Evolutionary conservation across 192 early-diverging fungal species (phyloP).

Genomic region (Kickxella alabastrina): DNA sequence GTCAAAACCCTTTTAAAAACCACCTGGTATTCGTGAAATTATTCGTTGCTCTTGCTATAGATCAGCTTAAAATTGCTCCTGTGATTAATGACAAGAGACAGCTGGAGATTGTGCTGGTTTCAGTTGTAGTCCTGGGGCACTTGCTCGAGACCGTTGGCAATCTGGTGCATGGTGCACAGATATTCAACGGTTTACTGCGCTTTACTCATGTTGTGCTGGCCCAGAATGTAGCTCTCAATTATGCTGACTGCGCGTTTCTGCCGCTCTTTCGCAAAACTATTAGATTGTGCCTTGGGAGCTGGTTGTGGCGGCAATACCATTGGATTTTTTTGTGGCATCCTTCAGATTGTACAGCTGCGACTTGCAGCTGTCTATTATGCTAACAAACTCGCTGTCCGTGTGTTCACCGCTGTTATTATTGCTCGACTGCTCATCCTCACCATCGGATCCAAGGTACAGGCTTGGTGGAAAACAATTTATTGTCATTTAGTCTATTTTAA

Average conservation of each 20-base stretch:
- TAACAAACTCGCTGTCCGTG: conserved; percentile 34
- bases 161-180: conserved; percentile 11
- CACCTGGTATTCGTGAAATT: conserved; percentile 41
- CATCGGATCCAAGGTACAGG: conserved; percentile 3
- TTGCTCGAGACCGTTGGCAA: conserved; percentile 24
- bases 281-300: not conserved
- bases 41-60: conserved; percentile 21
- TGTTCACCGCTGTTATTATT: conserved; percentile 12
- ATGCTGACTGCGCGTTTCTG: conserved; percentile 6
- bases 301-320: not conserved
- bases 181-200: conserved; percentile 1
- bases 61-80: conserved; percentile 29
- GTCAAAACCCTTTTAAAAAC: conserved; percentile 20
- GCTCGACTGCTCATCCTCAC: not conserved
- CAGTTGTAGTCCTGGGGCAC: conserved; percentile 33
- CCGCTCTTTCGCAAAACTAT: conserved; percentile 4
- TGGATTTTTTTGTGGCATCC: conserved; percentile 2
- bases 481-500: conserved; percentile 15
- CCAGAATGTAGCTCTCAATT: conserved; percentile 28
- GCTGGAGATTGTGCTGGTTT: conserved; percentile 30
- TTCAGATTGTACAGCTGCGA: conserved; percentile 27
- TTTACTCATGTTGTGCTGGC: not conserved
- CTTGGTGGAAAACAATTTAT: conserved; percentile 30
- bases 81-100: conserved; percentile 42
- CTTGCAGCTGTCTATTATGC: conserved; percentile 35